A percentile compares a stretch with the other conserved stretches of the same genome.
These are phyloP conservation scores for Spiromastix sp. DNA, from an alignment of 2,329 filamentous ascomycete genomes.

Conservation along the genomic window DNA sequence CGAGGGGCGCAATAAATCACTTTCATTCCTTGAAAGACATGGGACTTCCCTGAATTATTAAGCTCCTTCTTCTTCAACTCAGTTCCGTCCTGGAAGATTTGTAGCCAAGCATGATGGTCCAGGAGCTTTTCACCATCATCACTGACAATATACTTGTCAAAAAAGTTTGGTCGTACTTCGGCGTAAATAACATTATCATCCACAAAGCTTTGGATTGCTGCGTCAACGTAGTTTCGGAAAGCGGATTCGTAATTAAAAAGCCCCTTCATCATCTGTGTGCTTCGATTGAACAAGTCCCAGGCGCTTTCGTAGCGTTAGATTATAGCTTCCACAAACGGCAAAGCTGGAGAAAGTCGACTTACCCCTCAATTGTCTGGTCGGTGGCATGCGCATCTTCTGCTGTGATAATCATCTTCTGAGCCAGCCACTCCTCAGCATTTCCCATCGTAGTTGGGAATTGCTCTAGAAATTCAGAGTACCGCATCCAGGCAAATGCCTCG, in stretches of 20 bases:
- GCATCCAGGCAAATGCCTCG: conserved; percentile 2
- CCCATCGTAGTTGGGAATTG: background rate
- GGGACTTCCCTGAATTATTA: background rate
- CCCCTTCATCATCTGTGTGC: conserved; percentile 7
- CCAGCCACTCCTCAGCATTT: conserved; percentile 5
- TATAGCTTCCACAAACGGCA: background rate
- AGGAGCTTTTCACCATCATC: conserved; percentile 3
- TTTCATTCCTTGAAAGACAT: conserved; percentile 2
- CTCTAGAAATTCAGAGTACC: conserved; percentile 3
- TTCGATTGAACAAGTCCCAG: conserved; percentile 6
- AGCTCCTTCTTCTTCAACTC: conserved; percentile 1
- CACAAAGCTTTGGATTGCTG: conserved; percentile 4
- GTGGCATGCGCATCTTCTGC: conserved; percentile 1
- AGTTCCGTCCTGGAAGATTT: conserved; percentile 1
- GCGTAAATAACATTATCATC: conserved; percentile 5
- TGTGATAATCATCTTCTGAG: background rate
- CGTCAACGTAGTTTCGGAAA: conserved; percentile 2
- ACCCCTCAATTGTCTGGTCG: conserved; percentile 3
- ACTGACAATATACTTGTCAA: conserved; percentile 3
- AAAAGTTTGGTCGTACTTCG: conserved; percentile 5
- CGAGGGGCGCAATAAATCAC: conserved; percentile 5
- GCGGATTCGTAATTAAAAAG: conserved; percentile 6
- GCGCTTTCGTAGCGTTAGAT: conserved; percentile 1
- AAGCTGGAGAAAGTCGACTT: background rate
- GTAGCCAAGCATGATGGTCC: conserved; percentile 4